These are phyloP conservation scores for Paramecium biaurelia DNA, from an alignment of 73 alveolate species.

Conservation along the genomic window DNA sequence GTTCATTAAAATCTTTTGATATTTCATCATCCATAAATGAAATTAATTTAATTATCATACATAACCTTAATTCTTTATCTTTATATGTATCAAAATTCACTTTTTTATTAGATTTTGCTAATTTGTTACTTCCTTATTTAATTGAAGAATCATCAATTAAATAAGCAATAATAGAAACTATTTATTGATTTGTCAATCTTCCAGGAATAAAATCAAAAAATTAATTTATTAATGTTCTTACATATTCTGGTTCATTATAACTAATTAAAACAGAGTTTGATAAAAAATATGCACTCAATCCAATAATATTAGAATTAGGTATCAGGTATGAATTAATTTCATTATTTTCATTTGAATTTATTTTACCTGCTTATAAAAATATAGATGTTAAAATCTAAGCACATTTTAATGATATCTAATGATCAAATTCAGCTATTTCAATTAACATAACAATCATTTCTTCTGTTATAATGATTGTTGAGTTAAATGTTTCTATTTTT, in stretches of 20 bases:
- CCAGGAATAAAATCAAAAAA: not conserved
- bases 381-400: not conserved
- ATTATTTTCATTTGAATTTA: not conserved
- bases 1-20: not conserved
- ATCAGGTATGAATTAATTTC: not conserved
- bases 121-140: not conserved
- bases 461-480: not conserved
- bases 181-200: not conserved
- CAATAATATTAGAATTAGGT: not conserved
- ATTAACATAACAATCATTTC: not conserved
- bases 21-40: not conserved
- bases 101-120: not conserved
- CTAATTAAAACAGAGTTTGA: not conserved
- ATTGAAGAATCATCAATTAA: not conserved
- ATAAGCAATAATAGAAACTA: not conserved
- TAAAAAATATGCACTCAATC: not conserved
- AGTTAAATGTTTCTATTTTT: not conserved
- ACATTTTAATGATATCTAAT: not conserved
- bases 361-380: not conserved
- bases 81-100: not conserved
- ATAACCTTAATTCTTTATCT: not conserved
- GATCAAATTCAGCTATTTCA: not conserved
- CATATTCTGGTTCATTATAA: not conserved
- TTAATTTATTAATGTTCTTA: not conserved
- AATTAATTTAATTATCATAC: slow-evolving; percentile 7